A percentile compares a stretch with the other conserved stretches of the same genome.
phyloP scores from a whole-genome alignment of 2,329 filamentous ascomycete species.

The Blumeriella jaapii region DNA sequence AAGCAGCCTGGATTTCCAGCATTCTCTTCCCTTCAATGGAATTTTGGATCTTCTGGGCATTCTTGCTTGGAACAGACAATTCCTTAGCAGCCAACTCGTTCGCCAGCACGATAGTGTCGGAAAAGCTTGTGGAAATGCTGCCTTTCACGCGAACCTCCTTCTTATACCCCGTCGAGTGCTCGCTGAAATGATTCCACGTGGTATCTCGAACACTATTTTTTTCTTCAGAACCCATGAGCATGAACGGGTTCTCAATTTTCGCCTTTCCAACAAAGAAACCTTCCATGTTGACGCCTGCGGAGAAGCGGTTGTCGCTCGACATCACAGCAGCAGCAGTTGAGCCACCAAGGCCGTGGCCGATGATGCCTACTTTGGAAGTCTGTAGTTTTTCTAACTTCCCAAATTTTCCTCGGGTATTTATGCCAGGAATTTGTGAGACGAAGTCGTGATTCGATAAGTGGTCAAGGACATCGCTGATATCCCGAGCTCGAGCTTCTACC shows the following conservation, averaged over 20 bases:
- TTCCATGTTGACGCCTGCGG: constrained; percentile 29
- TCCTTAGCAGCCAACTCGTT: constrained; percentile 7
- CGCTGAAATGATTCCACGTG: constrained; percentile 13
- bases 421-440: constrained; percentile 6
- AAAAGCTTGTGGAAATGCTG: constrained; percentile 13
- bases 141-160: constrained; percentile 13
- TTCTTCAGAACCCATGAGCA: constrained; percentile 22
- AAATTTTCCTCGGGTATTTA: not conserved
- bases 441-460: constrained; percentile 5
- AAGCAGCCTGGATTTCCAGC: constrained; percentile 15
- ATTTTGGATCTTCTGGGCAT: constrained; percentile 9
- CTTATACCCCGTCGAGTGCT: constrained; percentile 15
- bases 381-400: constrained; percentile 1
- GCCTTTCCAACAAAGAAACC: constrained; percentile 25
- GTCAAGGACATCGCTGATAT: constrained; percentile 13
- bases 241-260: constrained; percentile 22
- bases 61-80: constrained; percentile 1
- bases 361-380: constrained; percentile 7
- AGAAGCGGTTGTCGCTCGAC: constrained; percentile 23
- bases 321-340: constrained; percentile 26
- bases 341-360: constrained; percentile 23
- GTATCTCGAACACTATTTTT: constrained; percentile 19
- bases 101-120: constrained; percentile 12
- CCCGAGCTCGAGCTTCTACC: constrained; percentile 9
- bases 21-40: constrained; percentile 17